These are phyloP conservation scores for Diatrype stigma DNA, from an alignment of 2,329 filamentous ascomycete genomes.

Conservation along the genomic window DNA sequence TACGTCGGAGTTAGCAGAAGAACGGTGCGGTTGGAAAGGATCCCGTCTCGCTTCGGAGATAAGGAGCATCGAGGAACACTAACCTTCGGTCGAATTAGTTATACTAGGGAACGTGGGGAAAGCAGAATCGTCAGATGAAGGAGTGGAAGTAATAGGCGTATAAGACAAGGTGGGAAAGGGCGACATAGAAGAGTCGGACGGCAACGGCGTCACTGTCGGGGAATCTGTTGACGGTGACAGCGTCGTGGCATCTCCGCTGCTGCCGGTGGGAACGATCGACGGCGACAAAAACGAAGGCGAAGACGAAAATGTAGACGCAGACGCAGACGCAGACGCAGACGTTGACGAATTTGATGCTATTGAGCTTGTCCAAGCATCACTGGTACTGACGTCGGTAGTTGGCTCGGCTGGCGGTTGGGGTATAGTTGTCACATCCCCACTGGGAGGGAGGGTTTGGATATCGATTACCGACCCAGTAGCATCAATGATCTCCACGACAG, in stretches of 20 bases:
- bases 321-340: neutral
- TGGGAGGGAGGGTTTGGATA: slow-evolving; percentile 36
- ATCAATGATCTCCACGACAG: slow-evolving; percentile 51
- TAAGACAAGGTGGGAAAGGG: slow-evolving; percentile 29
- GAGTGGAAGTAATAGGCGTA: slow-evolving; percentile 27
- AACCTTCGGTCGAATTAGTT: slow-evolving; percentile 24
- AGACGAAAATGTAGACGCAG: neutral
- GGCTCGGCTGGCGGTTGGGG: neutral
- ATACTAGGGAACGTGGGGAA: slow-evolving; percentile 25
- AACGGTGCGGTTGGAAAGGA: no score
- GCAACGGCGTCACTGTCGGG: slow-evolving; percentile 23
- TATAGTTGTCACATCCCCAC: neutral
- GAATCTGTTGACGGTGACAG: slow-evolving; percentile 15
- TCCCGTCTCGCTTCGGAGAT: no score
- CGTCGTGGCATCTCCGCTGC: slow-evolving; percentile 17
- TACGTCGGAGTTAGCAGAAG: slow-evolving; percentile 6
- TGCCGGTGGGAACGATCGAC: slow-evolving; percentile 3
- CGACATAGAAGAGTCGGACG: slow-evolving; percentile 28
- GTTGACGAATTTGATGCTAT: neutral
- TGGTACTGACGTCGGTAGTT: neutral
- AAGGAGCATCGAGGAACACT: slow-evolving; percentile 2
- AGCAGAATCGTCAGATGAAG: slow-evolving; percentile 23
- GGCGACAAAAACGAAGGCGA: neutral
- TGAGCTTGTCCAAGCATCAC: no score
- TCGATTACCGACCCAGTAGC: slow-evolving; percentile 40